Evolutionary conservation across 2,329 filamentous ascomycete genomes (phyloP), one percentile per base, ranked within the genome.

Genomic region (Aspergillus glaucus): DNA sequence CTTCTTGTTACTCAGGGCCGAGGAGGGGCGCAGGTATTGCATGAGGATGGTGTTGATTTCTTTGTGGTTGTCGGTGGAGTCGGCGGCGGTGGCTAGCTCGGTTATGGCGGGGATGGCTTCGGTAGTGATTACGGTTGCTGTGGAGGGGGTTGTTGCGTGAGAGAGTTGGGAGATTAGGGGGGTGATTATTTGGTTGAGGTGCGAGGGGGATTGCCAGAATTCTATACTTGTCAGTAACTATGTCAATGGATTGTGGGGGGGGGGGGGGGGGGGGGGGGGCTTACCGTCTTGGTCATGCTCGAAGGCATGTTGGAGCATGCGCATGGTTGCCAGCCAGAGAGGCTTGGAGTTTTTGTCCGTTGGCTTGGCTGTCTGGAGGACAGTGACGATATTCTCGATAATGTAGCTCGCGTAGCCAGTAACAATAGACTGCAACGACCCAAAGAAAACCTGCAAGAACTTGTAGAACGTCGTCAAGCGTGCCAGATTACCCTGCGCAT

Each of bases 121-220:
- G 30, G 74, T 49, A 47, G 62, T 62, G 26, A 73, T 62, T 55
- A 85, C 80, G 51, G 69, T 62, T 5, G 73, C 62, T 6, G 62
- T 69, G 12, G 67, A 57, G 3, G 67, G 63, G 48, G 59, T 67
- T 45, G 57, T 69, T 47, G 65, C 70, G 48, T 68, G 72, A 44
- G 59, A 73, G 55, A 89, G 81, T 57, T 94, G 88, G 21, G 77
- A 73, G 53, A 88, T 78, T 26, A 97, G 76, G 2, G 86, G 81
- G 0, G 78, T 75, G 12, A 83, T 81, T 36, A 96, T 82, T 24
- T 80, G 80, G 49, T 78, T 77, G 63, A 96, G 95, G 71, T 96
- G 91, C 0, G 87, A 80, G 0, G 93, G 92, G 0, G 87, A 83
- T 76, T 95, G 90, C 91, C 91, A 97, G 75, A 95, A 97, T 68